phyloP scores from a whole-genome alignment of 148 eudicot genomes.

The Limonium bicolor region DNA sequence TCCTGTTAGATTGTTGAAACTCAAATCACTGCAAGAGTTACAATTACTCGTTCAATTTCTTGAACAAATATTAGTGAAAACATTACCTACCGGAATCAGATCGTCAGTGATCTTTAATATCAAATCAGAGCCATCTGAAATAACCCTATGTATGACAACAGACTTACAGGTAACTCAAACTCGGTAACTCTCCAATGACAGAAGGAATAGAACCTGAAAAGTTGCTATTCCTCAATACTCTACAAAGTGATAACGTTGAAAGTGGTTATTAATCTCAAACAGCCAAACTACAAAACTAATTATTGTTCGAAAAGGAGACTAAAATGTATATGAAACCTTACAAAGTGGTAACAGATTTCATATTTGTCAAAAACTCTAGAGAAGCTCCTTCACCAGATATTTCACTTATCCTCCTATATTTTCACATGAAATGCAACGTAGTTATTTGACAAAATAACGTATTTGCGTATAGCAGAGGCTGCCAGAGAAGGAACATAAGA shows the following conservation, averaged over 20 bases:
- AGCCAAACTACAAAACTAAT: too few relatives aligned
- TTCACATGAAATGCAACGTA: neutral
- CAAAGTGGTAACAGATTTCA: constrained; percentile 5
- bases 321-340: too few relatives aligned
- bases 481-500: neutral
- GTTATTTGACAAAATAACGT: too few relatives aligned
- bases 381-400: constrained; percentile 6
- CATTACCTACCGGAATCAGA: too few relatives aligned
- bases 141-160: too few relatives aligned
- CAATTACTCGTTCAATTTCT: too few relatives aligned
- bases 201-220: constrained; percentile 62
- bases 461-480: neutral
- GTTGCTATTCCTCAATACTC: constrained; percentile 57
- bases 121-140: too few relatives aligned
- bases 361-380: constrained; percentile 3
- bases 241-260: too few relatives aligned
- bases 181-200: constrained; percentile 26
- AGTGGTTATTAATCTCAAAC: too few relatives aligned
- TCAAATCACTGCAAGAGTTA: constrained; percentile 68
- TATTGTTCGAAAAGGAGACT: too few relatives aligned
- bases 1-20: constrained; percentile 78
- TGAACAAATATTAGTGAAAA: too few relatives aligned
- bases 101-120: too few relatives aligned
- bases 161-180: constrained; percentile 49
- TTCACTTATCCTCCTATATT: constrained; percentile 13